Base-by-base conservation (phyloP, 1,284 basidiomycete genomes). In the Apiotrichum laibachii region DNA sequence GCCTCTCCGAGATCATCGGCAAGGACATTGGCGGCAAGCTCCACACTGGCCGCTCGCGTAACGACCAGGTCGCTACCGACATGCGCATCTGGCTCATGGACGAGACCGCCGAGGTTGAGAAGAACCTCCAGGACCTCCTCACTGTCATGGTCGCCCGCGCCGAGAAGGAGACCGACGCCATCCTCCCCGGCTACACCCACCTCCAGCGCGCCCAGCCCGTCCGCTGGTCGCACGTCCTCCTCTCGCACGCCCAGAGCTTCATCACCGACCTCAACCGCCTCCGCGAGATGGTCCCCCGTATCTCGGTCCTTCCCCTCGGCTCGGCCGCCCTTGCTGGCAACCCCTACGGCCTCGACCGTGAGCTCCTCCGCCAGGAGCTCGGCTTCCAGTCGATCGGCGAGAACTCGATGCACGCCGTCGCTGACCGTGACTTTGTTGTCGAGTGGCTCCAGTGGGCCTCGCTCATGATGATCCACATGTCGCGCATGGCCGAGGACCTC, bases 361-460 rank as follows among this genome's bases (percentile, higher is more conserved):
- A 92, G 68, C 91, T 93, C 68, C 85, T 97, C 46, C 87, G 87
- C 5, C 81, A 83, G 65, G 90, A 95, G 72, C 87, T 96, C 19
- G 89, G 88, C 2, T 96, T 97, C 78, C 77, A 83, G 60, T 86
- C 85, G 19, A 80, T 96, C 46, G 88, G 90, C 2, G 91, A 94
- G 79, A 97, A 97, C 80, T 94, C 91, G 72, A 83, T 97, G 79
- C 92, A 90, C 84, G 92, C 91, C 55, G 94, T 98, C 46, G 89
- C 90, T 40, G 95, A 99, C 79, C 88, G 95, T 51, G 95, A 99
- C 80, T 99, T 99, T 75, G 86, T 98, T 68, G 89, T 89, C 69
- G 95, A 99, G 78, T 98, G 94, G 80, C 80, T 98, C 80, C 95
- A 95, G 88, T 98, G 94, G 92, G 84, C 88, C 16, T 93, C 88